Evolutionary conservation across 192 early-diverging fungal genomes (phyloP).

Genomic region (Backusella tarrabulga): DNA sequence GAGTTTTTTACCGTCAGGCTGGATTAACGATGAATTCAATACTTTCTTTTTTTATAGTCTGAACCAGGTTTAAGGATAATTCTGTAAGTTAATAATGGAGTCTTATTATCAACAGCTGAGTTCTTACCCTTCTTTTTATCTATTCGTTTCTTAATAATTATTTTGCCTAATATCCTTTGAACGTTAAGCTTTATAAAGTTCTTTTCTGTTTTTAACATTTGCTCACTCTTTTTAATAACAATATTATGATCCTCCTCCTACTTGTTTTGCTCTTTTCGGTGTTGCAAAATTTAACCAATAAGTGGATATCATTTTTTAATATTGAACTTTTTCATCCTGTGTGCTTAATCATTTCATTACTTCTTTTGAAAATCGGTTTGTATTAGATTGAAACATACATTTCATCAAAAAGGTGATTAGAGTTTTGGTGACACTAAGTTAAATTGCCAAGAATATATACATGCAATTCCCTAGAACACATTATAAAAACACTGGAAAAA

Average conservation of each 20-base stretch:
- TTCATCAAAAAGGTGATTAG: not conserved
- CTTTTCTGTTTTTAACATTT: not conserved
- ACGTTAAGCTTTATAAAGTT: not conserved
- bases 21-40: not conserved
- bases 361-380: not conserved
- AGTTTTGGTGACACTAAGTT: not conserved
- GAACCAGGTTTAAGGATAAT: not conserved
- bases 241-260: not conserved
- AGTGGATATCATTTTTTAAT: not conserved
- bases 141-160: not conserved
- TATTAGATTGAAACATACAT: not conserved
- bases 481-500: not conserved
- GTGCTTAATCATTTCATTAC: not conserved
- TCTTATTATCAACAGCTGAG: not conserved
- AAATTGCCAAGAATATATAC: not conserved
- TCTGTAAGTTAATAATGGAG: not conserved
- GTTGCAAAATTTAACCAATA: not conserved
- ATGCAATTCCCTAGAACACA: not conserved
- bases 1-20: not conserved
- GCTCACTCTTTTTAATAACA: not conserved
- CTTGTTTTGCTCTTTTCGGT: not conserved
- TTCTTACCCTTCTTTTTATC: not conserved
- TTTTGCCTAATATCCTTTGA: not conserved
- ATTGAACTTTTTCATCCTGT: not conserved
- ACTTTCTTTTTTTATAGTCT: not conserved